Base-by-base conservation (phyloP, 140 eudicot genomes). In the Stevia rebaudiana region DNA sequence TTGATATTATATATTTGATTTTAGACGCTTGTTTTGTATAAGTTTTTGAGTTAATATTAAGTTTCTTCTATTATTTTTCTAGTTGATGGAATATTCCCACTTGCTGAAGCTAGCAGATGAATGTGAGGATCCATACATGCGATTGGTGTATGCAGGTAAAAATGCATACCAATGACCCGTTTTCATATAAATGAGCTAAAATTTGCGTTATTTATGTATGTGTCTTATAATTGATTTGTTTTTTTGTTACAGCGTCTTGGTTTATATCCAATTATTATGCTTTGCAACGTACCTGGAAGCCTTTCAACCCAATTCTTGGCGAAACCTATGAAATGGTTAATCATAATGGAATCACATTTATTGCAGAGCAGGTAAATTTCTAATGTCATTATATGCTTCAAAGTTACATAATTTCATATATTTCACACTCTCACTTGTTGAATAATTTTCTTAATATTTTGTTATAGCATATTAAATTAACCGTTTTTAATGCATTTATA, bases 211-310 rank as follows among this genome's bases (percentile, higher is more conserved):
- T 44, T 0, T 9, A 36, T 51, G 7, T 1, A 24, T 23, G 65
- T 68, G 65, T 68, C 18, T 25, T 13, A 19, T 40, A 6, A 39
- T 18, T 53, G 13, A 28, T 28, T 28, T 28, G 4, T 70, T 54
- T 67, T 21, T 56, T 21, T 62, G 58, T 69, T 77, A 68, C 95
- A 92, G 99, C 99, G 22, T 81, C 97, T 16, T 92, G 92, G 92
- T 83, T 83, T 48, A 76, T 92, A 61, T 92, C 99, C 54, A 89
- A 88, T 11, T 92, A 92, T 69, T 85, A 54, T 72, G 99, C 99
- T 39, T 78, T 71, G 69, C 97, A 88, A 59, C 84, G 99, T n/a
- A 70, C 99, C 15, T 92, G 97, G 99, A 92, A 92, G 90, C 99
- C 99, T 19, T 92, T 92, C 57, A 92, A 92, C 60, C 94, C 98